Evolutionary conservation across 2,329 filamentous ascomycete species (phyloP).

Genomic region (Epicoccum nigrum): DNA sequence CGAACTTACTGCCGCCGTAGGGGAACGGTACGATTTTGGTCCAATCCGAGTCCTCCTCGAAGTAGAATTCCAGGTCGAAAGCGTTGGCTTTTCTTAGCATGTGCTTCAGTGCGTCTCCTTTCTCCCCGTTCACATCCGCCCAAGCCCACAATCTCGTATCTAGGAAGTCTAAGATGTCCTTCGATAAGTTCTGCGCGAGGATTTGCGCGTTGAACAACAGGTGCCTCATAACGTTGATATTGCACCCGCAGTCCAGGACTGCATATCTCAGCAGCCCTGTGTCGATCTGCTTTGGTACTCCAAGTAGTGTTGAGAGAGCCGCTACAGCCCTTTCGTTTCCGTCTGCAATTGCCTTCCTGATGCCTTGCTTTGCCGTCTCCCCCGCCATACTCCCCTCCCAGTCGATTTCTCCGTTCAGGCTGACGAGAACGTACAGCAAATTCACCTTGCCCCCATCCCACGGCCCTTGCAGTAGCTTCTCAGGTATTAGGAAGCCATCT

Average conservation of each 20-base stretch:
- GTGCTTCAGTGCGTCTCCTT: slow-evolving; percentile 35
- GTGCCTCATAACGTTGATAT: slow-evolving; percentile 38
- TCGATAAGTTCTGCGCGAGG: slow-evolving; percentile 21
- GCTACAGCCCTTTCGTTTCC: slow-evolving; percentile 41
- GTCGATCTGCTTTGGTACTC: slow-evolving; percentile 36
- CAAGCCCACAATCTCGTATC: slow-evolving; percentile 44
- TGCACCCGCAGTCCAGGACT: slow-evolving; percentile 37
- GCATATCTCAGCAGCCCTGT: slow-evolving; percentile 39
- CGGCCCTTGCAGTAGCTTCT: slow-evolving; percentile 46
- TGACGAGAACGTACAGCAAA: slow-evolving; percentile 44
- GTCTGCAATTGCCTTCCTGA: slow-evolving; percentile 37
- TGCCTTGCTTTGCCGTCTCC: slow-evolving; percentile 41
- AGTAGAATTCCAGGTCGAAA: slow-evolving; percentile 44
- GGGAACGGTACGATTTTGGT: slow-evolving; percentile 41
- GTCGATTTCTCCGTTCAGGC: slow-evolving; percentile 43
- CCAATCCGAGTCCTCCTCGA: slow-evolving; percentile 37
- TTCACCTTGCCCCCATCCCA: slow-evolving; percentile 39
- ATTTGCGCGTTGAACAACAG: slow-evolving; percentile 46
- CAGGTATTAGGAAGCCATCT: slow-evolving; percentile 39
- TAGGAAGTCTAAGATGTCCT: slow-evolving; percentile 38
- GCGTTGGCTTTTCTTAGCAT: slow-evolving; percentile 40
- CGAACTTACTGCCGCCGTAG: slow-evolving; percentile 43
- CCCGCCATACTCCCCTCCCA: slow-evolving; percentile 43
- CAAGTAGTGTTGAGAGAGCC: slow-evolving; percentile 41
- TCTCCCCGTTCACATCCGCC: slow-evolving; percentile 38